Base-by-base conservation (phyloP, 306 rosid genomes). In the Trifolium fragiferum region DNA sequence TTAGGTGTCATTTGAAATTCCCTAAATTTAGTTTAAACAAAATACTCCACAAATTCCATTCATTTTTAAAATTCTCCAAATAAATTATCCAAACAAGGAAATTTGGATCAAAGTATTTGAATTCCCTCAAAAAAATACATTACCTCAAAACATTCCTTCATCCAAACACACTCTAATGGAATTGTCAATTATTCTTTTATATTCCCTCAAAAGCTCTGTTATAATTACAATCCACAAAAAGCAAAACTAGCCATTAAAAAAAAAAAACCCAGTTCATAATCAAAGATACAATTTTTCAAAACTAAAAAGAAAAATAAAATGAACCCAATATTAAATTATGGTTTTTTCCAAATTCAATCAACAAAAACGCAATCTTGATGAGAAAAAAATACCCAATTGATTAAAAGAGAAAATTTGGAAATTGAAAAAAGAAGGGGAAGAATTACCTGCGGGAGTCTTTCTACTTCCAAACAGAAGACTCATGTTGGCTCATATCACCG, bases 141-240 rank as follows among this genome's bases (percentile, higher is more conserved):
- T n/a, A n/a, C n/a, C n/a, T n/a, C n/a, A n/a, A n/a, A n/a, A n/a
- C n/a, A n/a, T n/a, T n/a, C n/a, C n/a, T n/a, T n/a, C n/a, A n/a
- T n/a, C n/a, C n/a, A n/a, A n/a, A n/a, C n/a, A n/a, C n/a, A n/a
- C 97, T 82, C 93, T 83, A 66, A 92, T 88, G 9, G 97, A 92
- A 70, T 92, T 88, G 76, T 92, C 97, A 47, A 92, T 69, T 93
- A 90, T 92, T 81, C 97, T 82, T 86, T 92, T 92, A 74, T 92
- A 90, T 65, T 92, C 96, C 88, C 88, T 88, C 89, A 92, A 58
- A 75, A 90, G 92, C 81, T 87, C 96, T 90, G 88, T 47, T 73
- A 41, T 32, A 6, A 38, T 21, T 37, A 40, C 35, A 66, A 40
- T 20, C 33, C 59, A 70, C 66, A 73, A 77, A 58, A 13, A 78